Base-by-base conservation (phyloP, 2,329 filamentous ascomycete species). In the Sporothrix brunneoviolacea region DNA sequence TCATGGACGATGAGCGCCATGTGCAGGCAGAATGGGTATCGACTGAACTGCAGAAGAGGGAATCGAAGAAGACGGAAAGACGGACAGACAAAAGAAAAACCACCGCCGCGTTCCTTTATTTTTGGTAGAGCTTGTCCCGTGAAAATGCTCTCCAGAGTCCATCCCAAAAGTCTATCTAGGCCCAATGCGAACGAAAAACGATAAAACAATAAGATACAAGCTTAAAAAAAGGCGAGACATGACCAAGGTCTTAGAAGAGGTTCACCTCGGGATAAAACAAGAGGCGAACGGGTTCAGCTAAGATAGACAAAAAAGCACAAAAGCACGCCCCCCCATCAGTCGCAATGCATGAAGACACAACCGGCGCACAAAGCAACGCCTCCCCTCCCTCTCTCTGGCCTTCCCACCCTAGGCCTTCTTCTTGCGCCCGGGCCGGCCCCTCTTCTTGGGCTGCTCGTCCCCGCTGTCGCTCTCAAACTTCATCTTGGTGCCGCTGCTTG, bases 391-490 rank as follows among this genome's bases (percentile, higher is more conserved):
- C 28, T 12, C 15, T 19, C 4, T 22, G 7, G n/a, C n/a, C 9
- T 55, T 62, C 59, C 54, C 58, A 37, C 55, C 58, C 5, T 60
- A 57, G 0, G 54, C 64, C 65, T 76, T 79, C 70, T 75, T 79
- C 63, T 73, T 76, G 22, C 72, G 33, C 67, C 70, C 50, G 65
- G 58, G 36, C 60, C 65, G 56, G 22, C 56, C 56, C 7, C 56
- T 45, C 46, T 58, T 58, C 41, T 50, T 54, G 13, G 56, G 56
- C 40, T 52, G 56, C 53, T 74, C 75, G 9, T 63, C 63, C 19
- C 71, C 69, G 56, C 60, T 58, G 12, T 59, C 57, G 44, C 52
- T 59, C 33, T 57, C 55, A 16, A 42, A 27, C 52, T 58, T 56
- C 24, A 53, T 39, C 49, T 56, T 55, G 19, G 24, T 36, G 24